phyloP scores from a whole-genome alignment of 2,329 filamentous ascomycete species.

The Falciphora oryzae region DNA sequence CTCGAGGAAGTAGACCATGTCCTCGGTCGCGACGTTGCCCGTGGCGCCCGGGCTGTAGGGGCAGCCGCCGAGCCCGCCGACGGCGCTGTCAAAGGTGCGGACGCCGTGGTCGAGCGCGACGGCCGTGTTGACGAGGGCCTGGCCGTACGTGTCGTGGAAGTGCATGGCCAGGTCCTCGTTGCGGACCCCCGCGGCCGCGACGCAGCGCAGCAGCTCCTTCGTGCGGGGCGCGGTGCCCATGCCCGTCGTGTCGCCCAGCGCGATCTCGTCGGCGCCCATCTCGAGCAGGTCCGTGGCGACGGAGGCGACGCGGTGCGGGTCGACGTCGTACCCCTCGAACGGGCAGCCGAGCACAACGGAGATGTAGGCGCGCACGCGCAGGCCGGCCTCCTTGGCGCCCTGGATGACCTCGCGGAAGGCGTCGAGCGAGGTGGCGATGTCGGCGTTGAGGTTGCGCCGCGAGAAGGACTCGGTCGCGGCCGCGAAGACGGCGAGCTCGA shows the following conservation, averaged over 20 bases:
- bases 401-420: constrained; percentile 66
- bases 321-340: constrained; percentile 61
- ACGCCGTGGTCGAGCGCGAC: constrained; percentile 73
- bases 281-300: constrained; percentile 67
- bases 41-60: constrained; percentile 82
- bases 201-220: constrained; percentile 55
- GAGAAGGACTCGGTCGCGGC: constrained; percentile 78
- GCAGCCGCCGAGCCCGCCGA: constrained; percentile 77
- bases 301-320: constrained; percentile 58
- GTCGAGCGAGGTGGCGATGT: constrained; percentile 65
- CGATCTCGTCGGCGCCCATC: constrained; percentile 87
- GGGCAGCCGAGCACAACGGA: constrained; percentile 78
- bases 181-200: constrained; percentile 61
- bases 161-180: constrained; percentile 71
- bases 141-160: constrained; percentile 85
- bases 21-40: constrained; percentile 80
- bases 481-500: constrained; percentile 49
- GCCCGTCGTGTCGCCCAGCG: constrained; percentile 83
- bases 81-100: constrained; percentile 71
- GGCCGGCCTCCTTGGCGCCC: constrained; percentile 58
- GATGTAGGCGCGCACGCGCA: constrained; percentile 73
- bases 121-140: constrained; percentile 76
- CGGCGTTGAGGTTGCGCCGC: constrained; percentile 75
- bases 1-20: constrained; percentile 73
- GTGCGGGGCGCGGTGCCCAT: constrained; percentile 78